Percentiles rank a stretch among this genome's conserved stretches.
Evolutionary conservation across 2,329 filamentous ascomycete genomes (phyloP).

Genomic region (Apiospora aurea): DNA sequence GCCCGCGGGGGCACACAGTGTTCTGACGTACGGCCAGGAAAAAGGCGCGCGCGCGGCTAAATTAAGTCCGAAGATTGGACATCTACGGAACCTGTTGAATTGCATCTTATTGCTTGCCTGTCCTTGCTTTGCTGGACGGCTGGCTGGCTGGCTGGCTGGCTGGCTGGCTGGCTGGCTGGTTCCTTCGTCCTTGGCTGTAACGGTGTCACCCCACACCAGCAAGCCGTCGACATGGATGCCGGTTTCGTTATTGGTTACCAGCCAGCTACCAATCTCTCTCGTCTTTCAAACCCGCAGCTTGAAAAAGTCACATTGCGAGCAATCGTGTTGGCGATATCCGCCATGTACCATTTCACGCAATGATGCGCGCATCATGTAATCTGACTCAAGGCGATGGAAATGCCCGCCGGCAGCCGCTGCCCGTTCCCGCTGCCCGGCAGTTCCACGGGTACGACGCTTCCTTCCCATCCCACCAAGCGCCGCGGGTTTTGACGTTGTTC

Average conservation of each 20-base stretch:
- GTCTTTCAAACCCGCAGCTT: no score
- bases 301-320: background rate
- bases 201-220: background rate
- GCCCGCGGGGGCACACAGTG: background rate
- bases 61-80: background rate
- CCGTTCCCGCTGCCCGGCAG: no score
- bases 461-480: background rate
- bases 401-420: background rate
- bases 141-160: background rate
- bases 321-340: background rate
- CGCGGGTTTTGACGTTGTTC: background rate
- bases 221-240: background rate
- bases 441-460: background rate
- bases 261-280: background rate
- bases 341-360: background rate
- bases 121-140: background rate
- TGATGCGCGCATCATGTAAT: background rate
- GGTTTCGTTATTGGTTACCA: background rate
- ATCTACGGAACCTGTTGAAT: background rate
- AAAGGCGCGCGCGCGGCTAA: background rate
- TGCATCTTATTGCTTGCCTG: background rate
- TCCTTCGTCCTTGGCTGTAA: background rate
- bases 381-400: background rate
- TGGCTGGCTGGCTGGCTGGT: background rate
- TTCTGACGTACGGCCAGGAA: background rate